These are phyloP conservation scores for Melaleuca alternifolia DNA, from an alignment of 345 rosid genomes.

Conservation along the genomic window DNA sequence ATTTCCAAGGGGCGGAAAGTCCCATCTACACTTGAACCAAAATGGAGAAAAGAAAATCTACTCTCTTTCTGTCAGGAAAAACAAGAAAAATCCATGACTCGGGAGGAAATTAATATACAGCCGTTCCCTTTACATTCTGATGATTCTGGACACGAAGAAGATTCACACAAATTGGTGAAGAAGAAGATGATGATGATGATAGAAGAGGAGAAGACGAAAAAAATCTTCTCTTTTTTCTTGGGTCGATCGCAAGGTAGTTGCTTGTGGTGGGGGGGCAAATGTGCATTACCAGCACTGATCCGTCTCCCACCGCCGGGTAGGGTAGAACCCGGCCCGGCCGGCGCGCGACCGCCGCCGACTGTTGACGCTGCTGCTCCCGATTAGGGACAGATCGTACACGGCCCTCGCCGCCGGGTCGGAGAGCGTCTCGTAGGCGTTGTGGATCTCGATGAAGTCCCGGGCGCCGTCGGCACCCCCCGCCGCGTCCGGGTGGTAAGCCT, in stretches of 20 bases:
- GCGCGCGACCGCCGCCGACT: neutral
- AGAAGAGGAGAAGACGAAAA: neutral
- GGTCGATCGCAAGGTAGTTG: neutral
- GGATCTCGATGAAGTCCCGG: conserved; percentile 17
- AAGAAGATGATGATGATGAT: neutral
- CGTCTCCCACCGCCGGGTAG: conserved; percentile 16
- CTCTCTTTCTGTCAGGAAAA: too few relatives aligned
- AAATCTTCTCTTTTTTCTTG: neutral
- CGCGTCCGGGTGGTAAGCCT: conserved; percentile 13
- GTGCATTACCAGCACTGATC: conserved; percentile 17
- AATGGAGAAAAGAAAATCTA: too few relatives aligned
- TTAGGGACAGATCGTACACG: conserved; percentile 7
- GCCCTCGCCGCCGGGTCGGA: conserved; percentile 17
- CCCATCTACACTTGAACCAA: too few relatives aligned
- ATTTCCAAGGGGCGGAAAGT: too few relatives aligned
- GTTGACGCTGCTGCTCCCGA: neutral
- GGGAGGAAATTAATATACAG: too few relatives aligned
- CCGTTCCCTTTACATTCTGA: too few relatives aligned
- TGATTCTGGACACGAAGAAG: too few relatives aligned
- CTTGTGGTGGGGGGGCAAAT: neutral
- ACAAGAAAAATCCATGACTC: too few relatives aligned
- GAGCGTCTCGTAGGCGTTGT: conserved; percentile 15
- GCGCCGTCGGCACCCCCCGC: conserved; percentile 1
- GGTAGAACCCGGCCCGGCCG: neutral
- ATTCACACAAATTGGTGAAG: too few relatives aligned